Conservation (phyloP, 2,329 filamentous ascomycete species). For the Geoglossum cookeanum region DNA sequence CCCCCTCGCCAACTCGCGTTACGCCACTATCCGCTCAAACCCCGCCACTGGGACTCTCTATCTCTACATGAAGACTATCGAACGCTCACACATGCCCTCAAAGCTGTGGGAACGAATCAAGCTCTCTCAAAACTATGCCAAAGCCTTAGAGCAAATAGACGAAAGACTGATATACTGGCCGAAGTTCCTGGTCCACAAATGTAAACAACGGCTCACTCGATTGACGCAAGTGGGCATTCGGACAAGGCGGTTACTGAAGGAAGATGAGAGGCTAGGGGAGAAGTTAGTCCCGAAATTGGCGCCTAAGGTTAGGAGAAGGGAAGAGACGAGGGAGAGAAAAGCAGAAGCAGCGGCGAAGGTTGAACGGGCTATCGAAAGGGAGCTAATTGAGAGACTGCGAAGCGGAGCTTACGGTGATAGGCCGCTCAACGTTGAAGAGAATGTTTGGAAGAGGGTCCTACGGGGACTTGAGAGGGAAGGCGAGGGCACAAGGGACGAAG, state of each 20-base stretch:
- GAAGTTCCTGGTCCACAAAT: slow-evolving; percentile 83
- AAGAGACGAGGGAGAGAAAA: slow-evolving; percentile 57
- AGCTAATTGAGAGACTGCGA: slow-evolving; percentile 75
- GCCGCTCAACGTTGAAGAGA: slow-evolving; percentile 85
- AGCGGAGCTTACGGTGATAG: slow-evolving; percentile 89
- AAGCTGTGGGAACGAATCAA: slow-evolving; percentile 93
- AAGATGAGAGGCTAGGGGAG: slow-evolving; percentile 80
- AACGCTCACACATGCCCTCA: slow-evolving; percentile 69
- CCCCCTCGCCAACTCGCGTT: slow-evolving; percentile 76
- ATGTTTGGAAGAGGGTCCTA: slow-evolving; percentile 94
- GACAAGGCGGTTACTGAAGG: slow-evolving; percentile 58
- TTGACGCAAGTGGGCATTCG: slow-evolving; percentile 79
- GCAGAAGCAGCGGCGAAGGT: slow-evolving; percentile 76
- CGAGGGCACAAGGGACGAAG: slow-evolving; percentile 64
- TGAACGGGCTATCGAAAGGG: slow-evolving; percentile 85
- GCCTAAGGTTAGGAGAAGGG: slow-evolving; percentile 66
- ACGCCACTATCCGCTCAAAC: slow-evolving; percentile 77
- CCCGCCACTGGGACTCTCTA: slow-evolving; percentile 68
- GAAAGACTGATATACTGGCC: slow-evolving; percentile 80
- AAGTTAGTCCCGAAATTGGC: slow-evolving; percentile 73
- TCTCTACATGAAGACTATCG: slow-evolving; percentile 91
- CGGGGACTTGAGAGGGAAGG: slow-evolving; percentile 75
- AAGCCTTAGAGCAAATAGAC: slow-evolving; percentile 76
- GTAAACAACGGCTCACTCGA: slow-evolving; percentile 86
- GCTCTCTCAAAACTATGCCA: slow-evolving; percentile 74